Evolutionary conservation across 208 protist species (phyloP), one percentile per base, ranked within the genome.

Genomic region (Trypanosoma grayi): DNA sequence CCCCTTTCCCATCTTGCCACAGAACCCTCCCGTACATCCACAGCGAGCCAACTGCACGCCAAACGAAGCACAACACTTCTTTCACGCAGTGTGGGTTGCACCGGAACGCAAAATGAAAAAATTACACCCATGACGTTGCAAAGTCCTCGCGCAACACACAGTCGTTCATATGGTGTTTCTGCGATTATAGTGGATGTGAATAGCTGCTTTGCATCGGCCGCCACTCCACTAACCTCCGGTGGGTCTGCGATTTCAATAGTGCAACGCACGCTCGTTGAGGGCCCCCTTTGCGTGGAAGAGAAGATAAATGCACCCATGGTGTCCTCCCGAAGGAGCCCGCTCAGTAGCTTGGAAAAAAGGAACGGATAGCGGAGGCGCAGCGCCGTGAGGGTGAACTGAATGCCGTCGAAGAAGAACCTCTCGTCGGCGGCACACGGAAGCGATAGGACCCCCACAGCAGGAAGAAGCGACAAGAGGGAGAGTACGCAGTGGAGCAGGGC

Each of bases 401-500:
- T 40, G 1, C 30, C 7, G 37, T 70, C 55, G 39, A 70, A 57
- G 16, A 51, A 58, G 2, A 43, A 44, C 14, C 47, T 50, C 18
- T 58, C 58, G 30, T 36, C 39, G 9, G 18, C 8, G 9, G 13
- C 5, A n/a, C 2, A 22, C 22, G 30, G 25, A n/a, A 6, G 30
- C 9, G 41, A 39, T 25, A 27, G 16, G 3, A 30, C 67, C 11
- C 80, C 70, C 0, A 87, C 24, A 2, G 62, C 57, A 8, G 82
- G 70, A 18, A 92, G 71, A 4, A 87, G 55, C 9, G 79, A 76
- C 24, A 93, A 60, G 16, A 90, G 61, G 2, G 75, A 83, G 33
- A 90, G 48, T 33, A 68, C 72, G 5, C 75, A 73, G 37, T 88
- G 83, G 1, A 92, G 52, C 10, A 72, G 48, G 5, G 77, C 69